Base-by-base conservation (phyloP, 148 eudicot species). In the Rhododendron ovatum region DNA sequence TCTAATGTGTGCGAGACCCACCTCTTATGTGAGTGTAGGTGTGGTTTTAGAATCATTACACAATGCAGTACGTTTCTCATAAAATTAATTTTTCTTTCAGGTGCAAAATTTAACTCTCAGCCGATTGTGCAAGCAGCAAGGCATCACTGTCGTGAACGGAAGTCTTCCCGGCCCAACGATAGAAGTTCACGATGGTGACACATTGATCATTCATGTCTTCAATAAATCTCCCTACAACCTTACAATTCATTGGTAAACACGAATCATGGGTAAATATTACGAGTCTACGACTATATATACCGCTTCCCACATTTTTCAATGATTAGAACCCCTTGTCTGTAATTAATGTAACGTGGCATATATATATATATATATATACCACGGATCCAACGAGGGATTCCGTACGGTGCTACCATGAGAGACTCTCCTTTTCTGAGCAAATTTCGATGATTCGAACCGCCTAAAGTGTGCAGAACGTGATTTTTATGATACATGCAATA, bases 161-260 rank as follows among this genome's bases (percentile, higher is more conserved):
- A 91, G 88, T 57, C 80, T 89, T 22, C 94, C 96, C 1, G 95
- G 95, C 0, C 96, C 96, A 13, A 73, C 90, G 2, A 74, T 94
- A 41, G 86, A 63, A 15, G 93, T 92, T 20, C 85, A 55, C 3
- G 94, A 93, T 86, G 96, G 95, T 14, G 95, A 94, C 78, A 90
- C 92, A 20, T 85, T 93, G 30, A 81, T 94, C 39, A 89, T 94
- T n/a, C 95, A 93, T 71, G 94, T 94, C 67, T 28, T 55, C 33
- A 94, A 94, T 75, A 85, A 84, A 17, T 93, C 94, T 8, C 94
- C 96, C 0, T 91, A 91, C 87, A 90, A 93, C 77, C 83, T 94
- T 26, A 86, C 92, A 5, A 92, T 94, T 33, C 96, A 94, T 35
- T 94, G 96, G 95, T 94, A 55, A 55, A 55, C 18, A 17, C 39